Conservation (phyloP, 2,329 filamentous ascomycete species). For the Colletotrichum gloeosporioides region DNA sequence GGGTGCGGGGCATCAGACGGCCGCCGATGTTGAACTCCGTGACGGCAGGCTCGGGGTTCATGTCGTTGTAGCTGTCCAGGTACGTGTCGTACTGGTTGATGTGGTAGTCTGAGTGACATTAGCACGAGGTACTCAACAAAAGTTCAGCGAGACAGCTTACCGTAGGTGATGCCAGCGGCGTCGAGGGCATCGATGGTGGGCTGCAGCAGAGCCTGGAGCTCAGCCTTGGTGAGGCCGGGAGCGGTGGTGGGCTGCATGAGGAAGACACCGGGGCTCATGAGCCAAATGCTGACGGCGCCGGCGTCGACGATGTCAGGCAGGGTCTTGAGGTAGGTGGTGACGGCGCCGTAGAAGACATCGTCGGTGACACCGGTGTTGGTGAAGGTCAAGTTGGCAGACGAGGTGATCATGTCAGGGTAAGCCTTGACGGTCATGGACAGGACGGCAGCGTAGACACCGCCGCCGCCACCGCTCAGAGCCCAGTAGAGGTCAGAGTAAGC, state of each 20-base stretch:
- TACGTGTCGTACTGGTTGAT: slow-evolving; percentile 33
- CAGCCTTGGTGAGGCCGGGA: slow-evolving; percentile 43
- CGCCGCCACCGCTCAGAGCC: slow-evolving; percentile 58
- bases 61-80: slow-evolving; percentile 22
- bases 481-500: slow-evolving; percentile 59
- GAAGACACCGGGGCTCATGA: background rate
- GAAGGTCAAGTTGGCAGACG: slow-evolving; percentile 50
- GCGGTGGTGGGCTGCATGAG: slow-evolving; percentile 38
- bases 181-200: slow-evolving; percentile 40
- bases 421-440: slow-evolving; percentile 48
- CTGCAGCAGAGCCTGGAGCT: slow-evolving; percentile 43
- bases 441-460: slow-evolving; percentile 57
- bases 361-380: slow-evolving; percentile 22
- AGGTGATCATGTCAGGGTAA: slow-evolving; percentile 36
- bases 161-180: slow-evolving; percentile 27
- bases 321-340: background rate
- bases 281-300: slow-evolving; percentile 17
- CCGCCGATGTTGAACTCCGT: slow-evolving; percentile 19
- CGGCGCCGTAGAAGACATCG: slow-evolving; percentile 25
- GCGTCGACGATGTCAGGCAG: slow-evolving; percentile 14
- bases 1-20: slow-evolving; percentile 7
- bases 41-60: slow-evolving; percentile 19
- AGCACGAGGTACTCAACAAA: background rate
- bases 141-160: slow-evolving; percentile 23
- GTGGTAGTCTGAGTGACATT: background rate